Conservation (phyloP, 2,329 filamentous ascomycete genomes). For the Monilinia fructigena region DNA sequence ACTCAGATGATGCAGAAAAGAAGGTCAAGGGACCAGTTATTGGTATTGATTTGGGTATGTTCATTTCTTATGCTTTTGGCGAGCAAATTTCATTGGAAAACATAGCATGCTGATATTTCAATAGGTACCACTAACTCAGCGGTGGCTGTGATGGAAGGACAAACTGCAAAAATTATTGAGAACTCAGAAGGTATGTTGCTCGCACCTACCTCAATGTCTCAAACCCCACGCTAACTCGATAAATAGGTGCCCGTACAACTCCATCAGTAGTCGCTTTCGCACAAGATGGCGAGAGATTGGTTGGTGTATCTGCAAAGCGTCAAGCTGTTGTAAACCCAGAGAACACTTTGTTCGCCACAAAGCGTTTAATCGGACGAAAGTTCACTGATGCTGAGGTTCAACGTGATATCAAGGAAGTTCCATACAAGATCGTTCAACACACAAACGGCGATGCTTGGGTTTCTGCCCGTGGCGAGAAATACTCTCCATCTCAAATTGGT, state of each 20-base stretch:
- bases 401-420: constrained; percentile 94
- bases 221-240: constrained; percentile 2
- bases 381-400: constrained; percentile 92
- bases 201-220: too few species aligned
- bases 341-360: constrained; percentile 97
- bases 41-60: constrained; percentile 91
- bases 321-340: constrained; percentile 98
- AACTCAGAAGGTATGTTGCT: constrained; percentile 76
- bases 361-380: constrained; percentile 97
- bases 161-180: constrained; percentile 92
- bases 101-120: constrained; percentile 29
- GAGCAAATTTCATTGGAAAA: constrained; percentile 10
- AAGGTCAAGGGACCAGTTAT: constrained; percentile 97
- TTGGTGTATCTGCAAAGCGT: constrained; percentile 96
- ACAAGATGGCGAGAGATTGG: constrained; percentile 91
- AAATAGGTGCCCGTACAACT: constrained; percentile 77
- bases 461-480: constrained; percentile 87
- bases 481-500: constrained; percentile 97
- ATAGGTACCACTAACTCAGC: constrained; percentile 92
- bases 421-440: constrained; percentile 98
- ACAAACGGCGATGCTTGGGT: constrained; percentile 96
- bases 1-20: constrained; percentile 62
- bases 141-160: constrained; percentile 97
- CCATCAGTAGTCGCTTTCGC: constrained; percentile 95
- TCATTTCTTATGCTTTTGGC: constrained; percentile 4